Conservation (phyloP, 345 rosid species). For the Linum lewisii region DNA sequence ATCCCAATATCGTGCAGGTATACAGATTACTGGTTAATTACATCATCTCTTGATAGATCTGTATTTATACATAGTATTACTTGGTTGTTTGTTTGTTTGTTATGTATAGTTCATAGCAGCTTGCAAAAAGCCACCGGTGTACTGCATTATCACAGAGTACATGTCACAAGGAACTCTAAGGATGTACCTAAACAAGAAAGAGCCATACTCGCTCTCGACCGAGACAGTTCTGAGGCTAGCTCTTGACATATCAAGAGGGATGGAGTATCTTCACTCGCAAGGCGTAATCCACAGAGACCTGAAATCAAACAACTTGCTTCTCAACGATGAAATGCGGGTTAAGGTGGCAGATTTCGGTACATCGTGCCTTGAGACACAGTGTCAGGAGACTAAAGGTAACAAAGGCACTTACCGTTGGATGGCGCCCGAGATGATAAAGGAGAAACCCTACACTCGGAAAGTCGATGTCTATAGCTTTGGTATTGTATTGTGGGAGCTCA, state of each 20-base stretch:
- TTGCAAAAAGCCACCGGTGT: conserved; percentile 92
- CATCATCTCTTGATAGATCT: too few relatives aligned
- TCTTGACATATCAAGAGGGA: conserved; percentile 94
- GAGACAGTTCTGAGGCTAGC: conserved; percentile 84
- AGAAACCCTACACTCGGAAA: conserved; percentile 82
- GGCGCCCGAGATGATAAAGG: conserved; percentile 99
- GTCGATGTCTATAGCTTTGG: conserved; percentile 98
- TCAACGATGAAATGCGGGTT: conserved; percentile 92
- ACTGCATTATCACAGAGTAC: conserved; percentile 95
- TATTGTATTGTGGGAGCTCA: conserved; percentile 96
- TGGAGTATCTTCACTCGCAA: conserved; percentile 98
- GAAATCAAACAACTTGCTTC: conserved; percentile 81
- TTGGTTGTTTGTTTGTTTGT: neutral
- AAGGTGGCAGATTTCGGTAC: conserved; percentile 98
- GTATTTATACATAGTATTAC: neutral
- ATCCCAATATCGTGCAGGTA: conserved; percentile 84
- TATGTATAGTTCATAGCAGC: conserved; percentile 85
- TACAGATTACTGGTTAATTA: neutral
- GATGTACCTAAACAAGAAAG: conserved; percentile 99
- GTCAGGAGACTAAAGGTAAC: conserved; percentile 79
- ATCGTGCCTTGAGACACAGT: conserved; percentile 89
- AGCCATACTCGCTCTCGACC: conserved; percentile 84
- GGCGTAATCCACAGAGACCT: conserved; percentile 98
- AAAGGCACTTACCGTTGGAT: conserved; percentile 98
- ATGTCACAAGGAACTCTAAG: conserved; percentile 98